Base-by-base conservation (phyloP, 2,329 filamentous ascomycete genomes). In the Penicillium brasilianum region DNA sequence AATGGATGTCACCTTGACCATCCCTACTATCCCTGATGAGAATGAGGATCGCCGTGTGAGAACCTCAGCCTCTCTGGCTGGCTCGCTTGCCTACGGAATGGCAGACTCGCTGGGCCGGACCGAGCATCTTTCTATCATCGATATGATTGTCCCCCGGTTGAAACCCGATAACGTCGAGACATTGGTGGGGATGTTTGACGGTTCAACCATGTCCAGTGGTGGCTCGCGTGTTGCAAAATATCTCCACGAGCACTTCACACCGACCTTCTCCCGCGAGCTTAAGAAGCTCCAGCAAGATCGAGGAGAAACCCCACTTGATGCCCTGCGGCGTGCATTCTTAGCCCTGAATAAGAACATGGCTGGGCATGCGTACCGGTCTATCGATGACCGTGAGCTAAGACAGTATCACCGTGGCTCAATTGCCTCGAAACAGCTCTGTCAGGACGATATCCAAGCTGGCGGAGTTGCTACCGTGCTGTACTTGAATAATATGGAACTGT, bases 151-250 rank as follows among this genome's bases (percentile, higher is more conserved):
- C 32, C 95, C 95, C 11, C 88, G 92, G 49, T 95, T 97, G 80
- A 90, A 93, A 72, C 91, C 93, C 16, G 91, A 90, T 55, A 93
- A 98, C 68, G 90, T 92, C 46, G 93, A 98, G 76, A 93, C 92
- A 48, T 84, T 99, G 1, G 81, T 99, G 49, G 95, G 94, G n/a
- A 85, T 99, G 77, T 99, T 99, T 72, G 96, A 99, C 74, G 95
- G 95, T 3, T 92, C 97, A 74, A 87, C 89, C n/a, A 83, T 96
- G 60, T 91, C 92, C 2, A 93, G 87, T 63, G 91, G 93, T 62
- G 96, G 95, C 46, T 97, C 93, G 64, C 96, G 96, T 80, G 92
- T 99, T 69, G 93, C 95, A 66, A 98, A 97, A 75, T 99, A 92
- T 71, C 82, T 99, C 32, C 94, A 99, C 73, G 95, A 99, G 78